Evolutionary conservation across 225 moss, liverwort and hornwort genomes (phyloP).

Genomic region (Lunularia cruciata): DNA sequence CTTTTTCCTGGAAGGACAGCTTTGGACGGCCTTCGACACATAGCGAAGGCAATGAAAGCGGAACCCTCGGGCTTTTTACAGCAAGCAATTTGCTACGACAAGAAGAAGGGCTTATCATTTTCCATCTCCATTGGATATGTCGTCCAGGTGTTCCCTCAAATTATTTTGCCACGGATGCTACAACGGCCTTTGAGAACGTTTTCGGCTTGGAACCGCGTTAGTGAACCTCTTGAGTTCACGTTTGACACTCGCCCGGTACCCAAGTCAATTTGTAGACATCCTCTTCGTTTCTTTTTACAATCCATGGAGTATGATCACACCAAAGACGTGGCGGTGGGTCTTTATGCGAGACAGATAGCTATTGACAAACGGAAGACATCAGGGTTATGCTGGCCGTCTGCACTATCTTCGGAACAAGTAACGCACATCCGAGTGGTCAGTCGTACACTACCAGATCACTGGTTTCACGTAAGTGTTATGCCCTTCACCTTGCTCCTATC

Average conservation of each 20-base stretch:
- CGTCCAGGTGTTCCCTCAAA: constrained; percentile 84
- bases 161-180: constrained; percentile 67
- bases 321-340: constrained; percentile 49
- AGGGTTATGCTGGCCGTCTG: constrained; percentile 73
- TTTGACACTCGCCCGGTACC: constrained; percentile 74
- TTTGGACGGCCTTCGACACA: constrained; percentile 65
- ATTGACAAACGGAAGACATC: constrained; percentile 70
- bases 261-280: constrained; percentile 68
- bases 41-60: constrained; percentile 71
- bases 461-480: constrained; percentile 54
- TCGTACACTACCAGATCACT: constrained; percentile 53
- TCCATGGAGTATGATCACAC: constrained; percentile 59
- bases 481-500: neutral
- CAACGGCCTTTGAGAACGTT: constrained; percentile 77
- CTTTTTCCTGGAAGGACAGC: constrained; percentile 70
- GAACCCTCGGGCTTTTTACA: constrained; percentile 89
- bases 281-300: constrained; percentile 76
- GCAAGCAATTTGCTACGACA: constrained; percentile 81
- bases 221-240: constrained; percentile 62
- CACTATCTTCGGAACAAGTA: constrained; percentile 58
- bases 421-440: constrained; percentile 69
- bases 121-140: constrained; percentile 92
- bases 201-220: constrained; percentile 73
- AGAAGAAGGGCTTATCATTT: constrained; percentile 61
- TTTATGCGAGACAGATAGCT: constrained; percentile 63